Evolutionary conservation across 2,329 filamentous ascomycete genomes (phyloP), one percentile per base, ranked within the genome.

Genomic region (Cylindrodendrum hubeiense): DNA sequence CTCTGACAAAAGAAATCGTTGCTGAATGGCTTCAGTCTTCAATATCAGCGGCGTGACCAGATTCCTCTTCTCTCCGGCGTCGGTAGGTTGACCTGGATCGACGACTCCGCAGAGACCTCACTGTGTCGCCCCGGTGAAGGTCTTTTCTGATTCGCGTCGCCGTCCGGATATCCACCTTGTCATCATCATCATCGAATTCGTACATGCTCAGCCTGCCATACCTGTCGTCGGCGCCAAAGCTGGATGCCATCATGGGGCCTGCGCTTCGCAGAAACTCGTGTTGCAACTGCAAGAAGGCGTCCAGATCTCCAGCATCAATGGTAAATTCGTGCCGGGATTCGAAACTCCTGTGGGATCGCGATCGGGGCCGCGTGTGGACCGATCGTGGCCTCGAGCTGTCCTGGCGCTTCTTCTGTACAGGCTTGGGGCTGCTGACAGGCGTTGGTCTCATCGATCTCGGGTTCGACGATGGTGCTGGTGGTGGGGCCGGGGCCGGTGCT

Each of bases 131-230:
- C 52, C 58, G 60, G 53, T 69, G 67, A 53, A 73, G 63, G 9
- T 70, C 74, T 24, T 66, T 72, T 2, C 65, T 64, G 4, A 74
- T 43, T 34, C 67, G 71, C 7, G 68, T 61, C 5, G 73, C 69
- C 13, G 72, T 71, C 9, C 62, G 65, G n/a, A 73, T 63, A 30
- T 75, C 67, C 19, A 69, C 67, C 39, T 72, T 71, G 3, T 67
- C 70, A 24, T 72, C 67, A 3, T 75, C 68, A 1, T 70, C 69
- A 1, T 71, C 70, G 3, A 72, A 64, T 3, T 71, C 72, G n/a
- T 73, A 73, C 26, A 67, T 64, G 30, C 69, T 66, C 19, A 65
- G 67, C 15, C 72, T 65, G 8, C 68, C 30, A 12, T 62, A 60
- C 10, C 49, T 65, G 10, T 65, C 55, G 21, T 74, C 66, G 15